Conservation (phyloP, 129 eudicot species). For the Centaurea solstitialis region DNA sequence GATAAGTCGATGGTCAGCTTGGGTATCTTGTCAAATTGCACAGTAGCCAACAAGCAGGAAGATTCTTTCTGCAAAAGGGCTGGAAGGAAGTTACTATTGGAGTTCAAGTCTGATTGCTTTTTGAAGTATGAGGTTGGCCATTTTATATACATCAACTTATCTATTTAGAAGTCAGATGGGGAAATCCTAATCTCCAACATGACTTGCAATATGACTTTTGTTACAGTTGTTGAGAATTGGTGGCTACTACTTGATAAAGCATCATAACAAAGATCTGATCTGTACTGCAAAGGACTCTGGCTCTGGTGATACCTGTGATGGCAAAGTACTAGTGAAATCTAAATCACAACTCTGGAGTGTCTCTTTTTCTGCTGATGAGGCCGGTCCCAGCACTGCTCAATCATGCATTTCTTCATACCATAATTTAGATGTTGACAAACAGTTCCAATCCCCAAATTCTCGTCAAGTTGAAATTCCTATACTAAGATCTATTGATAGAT, state of each 20-base stretch:
- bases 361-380: constrained; percentile 47
- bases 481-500: constrained; percentile 1
- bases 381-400: constrained; percentile 22
- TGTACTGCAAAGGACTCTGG: constrained; percentile 31
- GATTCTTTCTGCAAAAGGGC: constrained; percentile 32
- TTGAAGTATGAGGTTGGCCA: constrained; percentile 59
- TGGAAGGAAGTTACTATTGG: constrained; percentile 56
- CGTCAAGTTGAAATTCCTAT: constrained; percentile 29
- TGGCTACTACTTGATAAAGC: constrained; percentile 58
- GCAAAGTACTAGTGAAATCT: constrained; percentile 41
- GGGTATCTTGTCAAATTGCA: constrained; percentile 28
- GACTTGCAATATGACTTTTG: constrained; percentile 6
- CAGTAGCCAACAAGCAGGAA: constrained; percentile 16
- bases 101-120: constrained; percentile 60
- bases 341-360: constrained; percentile 51
- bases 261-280: constrained; percentile 45
- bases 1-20: constrained; percentile 23
- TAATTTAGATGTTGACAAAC: constrained; percentile 6
- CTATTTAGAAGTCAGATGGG: neutral
- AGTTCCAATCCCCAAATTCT: constrained; percentile 3
- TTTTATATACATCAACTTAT: constrained; percentile 12
- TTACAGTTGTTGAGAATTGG: constrained; percentile 70
- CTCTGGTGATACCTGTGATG: constrained; percentile 9
- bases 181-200: neutral
- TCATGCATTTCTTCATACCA: constrained; percentile 8